Conservation (phyloP, 495 filamentous ascomycete genomes). For the Penicillium coffeae region DNA sequence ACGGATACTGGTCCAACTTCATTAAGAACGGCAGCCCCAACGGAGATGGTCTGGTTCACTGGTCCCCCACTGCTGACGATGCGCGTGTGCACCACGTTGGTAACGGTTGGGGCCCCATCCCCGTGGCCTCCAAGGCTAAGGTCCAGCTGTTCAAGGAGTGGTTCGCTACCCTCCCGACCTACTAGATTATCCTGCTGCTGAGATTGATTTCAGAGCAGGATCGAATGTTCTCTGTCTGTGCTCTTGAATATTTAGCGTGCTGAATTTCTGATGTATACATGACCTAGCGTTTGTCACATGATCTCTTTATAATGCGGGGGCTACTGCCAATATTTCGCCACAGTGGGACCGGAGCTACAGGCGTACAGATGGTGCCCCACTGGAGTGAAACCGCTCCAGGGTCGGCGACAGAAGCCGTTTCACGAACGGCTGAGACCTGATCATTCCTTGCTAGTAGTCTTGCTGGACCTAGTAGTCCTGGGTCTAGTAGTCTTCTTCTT, state of each 20-base stretch:
- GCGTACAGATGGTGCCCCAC: too few species aligned
- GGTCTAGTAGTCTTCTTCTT: too few species aligned
- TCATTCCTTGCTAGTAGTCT: too few species aligned
- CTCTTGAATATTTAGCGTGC: neutral
- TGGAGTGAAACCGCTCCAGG: too few species aligned
- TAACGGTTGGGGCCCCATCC: conserved; percentile 1
- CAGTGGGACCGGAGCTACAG: too few species aligned
- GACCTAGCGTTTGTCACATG: too few species aligned
- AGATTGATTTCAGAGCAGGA: neutral
- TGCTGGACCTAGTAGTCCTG: too few species aligned
- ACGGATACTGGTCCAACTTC: conserved; percentile 18
- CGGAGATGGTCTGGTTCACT: neutral
- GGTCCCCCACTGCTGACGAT: neutral
- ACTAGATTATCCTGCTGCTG: neutral
- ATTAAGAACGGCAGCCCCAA: conserved; percentile 12
- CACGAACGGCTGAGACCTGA: too few species aligned
- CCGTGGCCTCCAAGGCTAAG: neutral
- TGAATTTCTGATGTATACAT: neutral
- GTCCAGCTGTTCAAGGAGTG: conserved; percentile 1
- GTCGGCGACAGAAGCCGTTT: too few species aligned
- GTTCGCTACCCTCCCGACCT: neutral
- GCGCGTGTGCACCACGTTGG: conserved; percentile 1
- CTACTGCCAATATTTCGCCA: too few species aligned
- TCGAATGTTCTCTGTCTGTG: neutral
- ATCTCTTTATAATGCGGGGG: too few species aligned